These are phyloP conservation scores for Malus asiatica DNA, from an alignment of 306 rosid species.

Conservation along the genomic window DNA sequence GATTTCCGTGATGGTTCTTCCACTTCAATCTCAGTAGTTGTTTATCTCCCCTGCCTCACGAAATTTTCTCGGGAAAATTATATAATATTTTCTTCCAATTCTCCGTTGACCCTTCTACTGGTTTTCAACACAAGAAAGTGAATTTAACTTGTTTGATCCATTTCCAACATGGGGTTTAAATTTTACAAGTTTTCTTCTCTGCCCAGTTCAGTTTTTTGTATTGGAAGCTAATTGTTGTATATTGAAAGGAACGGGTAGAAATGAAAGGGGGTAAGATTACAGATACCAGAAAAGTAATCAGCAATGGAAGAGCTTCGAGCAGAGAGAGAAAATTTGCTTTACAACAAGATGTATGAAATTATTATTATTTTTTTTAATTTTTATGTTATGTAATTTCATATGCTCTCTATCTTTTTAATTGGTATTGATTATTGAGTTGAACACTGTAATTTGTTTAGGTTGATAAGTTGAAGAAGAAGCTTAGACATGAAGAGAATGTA, in stretches of 20 bases:
- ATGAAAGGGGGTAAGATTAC: constrained; percentile 45
- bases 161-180: background rate
- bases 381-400: background rate
- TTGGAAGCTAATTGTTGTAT: constrained; percentile 27
- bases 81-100: background rate
- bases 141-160: constrained; percentile 17
- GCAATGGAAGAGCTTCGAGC: constrained; percentile 31
- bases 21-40: background rate
- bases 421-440: constrained; percentile 1
- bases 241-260: constrained; percentile 47
- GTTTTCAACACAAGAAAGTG: background rate
- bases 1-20: constrained; percentile 13
- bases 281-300: constrained; percentile 24
- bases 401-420: background rate
- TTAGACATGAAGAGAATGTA: constrained; percentile 73
- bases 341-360: constrained; percentile 64
- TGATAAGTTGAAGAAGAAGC: constrained; percentile 91
- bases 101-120: background rate
- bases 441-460: constrained; percentile 42
- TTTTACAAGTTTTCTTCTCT: background rate
- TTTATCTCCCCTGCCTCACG: background rate
- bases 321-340: constrained; percentile 61
- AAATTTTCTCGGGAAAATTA: constrained; percentile 1
- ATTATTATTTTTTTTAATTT: background rate
- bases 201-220: background rate